Percentiles rank a stretch among this genome's conserved stretches.
Conservation (phyloP, 768 basidiomycete genomes). For the Udeniomyces megalosporus region DNA sequence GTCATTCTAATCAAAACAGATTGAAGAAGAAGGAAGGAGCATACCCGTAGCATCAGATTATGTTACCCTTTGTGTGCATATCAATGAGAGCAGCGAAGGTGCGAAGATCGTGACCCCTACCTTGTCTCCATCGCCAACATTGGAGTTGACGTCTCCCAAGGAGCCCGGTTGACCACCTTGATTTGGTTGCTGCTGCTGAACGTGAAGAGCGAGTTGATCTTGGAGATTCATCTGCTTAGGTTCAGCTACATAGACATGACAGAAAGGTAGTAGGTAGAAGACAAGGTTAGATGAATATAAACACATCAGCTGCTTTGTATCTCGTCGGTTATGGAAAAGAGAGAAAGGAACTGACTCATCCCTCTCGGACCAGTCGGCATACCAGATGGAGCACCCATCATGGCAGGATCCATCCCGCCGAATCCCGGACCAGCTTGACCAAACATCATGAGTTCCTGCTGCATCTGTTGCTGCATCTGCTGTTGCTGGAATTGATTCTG, state of each 20-base stretch:
- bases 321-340: too few relatives aligned
- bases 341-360: neutral
- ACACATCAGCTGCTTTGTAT: too few relatives aligned
- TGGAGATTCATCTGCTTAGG: neutral
- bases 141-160: too few relatives aligned
- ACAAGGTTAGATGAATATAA: too few relatives aligned
- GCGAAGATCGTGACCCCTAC: too few relatives aligned
- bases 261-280: neutral
- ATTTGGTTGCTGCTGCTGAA: neutral
- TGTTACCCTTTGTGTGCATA: too few relatives aligned
- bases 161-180: too few relatives aligned
- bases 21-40: neutral
- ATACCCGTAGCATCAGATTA: too few relatives aligned
- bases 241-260: neutral
- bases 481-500: conserved; percentile 2
- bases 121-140: too few relatives aligned
- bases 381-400: neutral
- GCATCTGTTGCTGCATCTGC: neutral
- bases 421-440: neutral
- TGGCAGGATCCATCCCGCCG: neutral
- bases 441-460: neutral
- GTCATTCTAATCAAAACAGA: neutral
- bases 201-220: too few relatives aligned
- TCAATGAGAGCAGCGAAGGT: too few relatives aligned
- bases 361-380: conserved; percentile 11